Percentiles rank a stretch among this genome's conserved stretches.
Conservation (phyloP, 2,329 filamentous ascomycete genomes). For the Monosporascus sp. region DNA sequence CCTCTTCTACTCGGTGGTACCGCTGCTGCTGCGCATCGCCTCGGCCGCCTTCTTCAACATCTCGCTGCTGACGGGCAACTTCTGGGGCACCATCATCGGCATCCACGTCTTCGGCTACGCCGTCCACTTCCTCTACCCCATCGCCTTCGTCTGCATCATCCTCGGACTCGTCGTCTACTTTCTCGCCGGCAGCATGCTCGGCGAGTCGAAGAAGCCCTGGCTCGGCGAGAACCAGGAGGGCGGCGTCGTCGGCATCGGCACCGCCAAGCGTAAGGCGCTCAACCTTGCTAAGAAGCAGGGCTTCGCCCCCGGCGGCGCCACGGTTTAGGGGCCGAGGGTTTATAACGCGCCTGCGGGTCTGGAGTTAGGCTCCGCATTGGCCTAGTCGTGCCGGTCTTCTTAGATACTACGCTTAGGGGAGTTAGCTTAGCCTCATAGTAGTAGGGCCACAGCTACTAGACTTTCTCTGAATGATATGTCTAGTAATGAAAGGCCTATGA, state of each 20-base stretch:
- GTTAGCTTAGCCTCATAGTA: too few relatives aligned
- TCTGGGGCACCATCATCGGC: conserved; percentile 94
- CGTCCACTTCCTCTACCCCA: conserved; percentile 89
- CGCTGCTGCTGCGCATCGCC: conserved; percentile 82
- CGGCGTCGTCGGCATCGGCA: conserved; percentile 75
- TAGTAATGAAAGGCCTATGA: too few relatives aligned
- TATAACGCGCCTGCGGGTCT: too few relatives aligned
- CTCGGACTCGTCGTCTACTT: conserved; percentile 84
- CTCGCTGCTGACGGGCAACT: conserved; percentile 86
- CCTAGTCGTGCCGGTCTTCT: too few relatives aligned
- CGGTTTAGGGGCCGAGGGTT: conserved; percentile 3
- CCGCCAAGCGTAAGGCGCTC: conserved; percentile 72
- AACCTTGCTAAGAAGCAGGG: conserved; percentile 45
- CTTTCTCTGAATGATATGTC: too few relatives aligned
- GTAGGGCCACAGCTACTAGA: too few relatives aligned
- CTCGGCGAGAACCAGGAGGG: conserved; percentile 79
- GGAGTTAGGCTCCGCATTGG: too few relatives aligned
- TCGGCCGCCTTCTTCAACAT: conserved; percentile 96
- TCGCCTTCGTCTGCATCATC: conserved; percentile 91
- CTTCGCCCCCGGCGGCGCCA: conserved; percentile 10
- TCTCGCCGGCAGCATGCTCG: conserved; percentile 71
- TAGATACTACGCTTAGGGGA: too few relatives aligned
- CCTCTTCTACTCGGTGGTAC: conserved; percentile 83
- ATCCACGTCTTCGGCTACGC: conserved; percentile 74
- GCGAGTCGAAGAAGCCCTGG: conserved; percentile 94